phyloP scores from a whole-genome alignment of 2,329 filamentous ascomycete species.

The Neurospora crassa region DNA sequence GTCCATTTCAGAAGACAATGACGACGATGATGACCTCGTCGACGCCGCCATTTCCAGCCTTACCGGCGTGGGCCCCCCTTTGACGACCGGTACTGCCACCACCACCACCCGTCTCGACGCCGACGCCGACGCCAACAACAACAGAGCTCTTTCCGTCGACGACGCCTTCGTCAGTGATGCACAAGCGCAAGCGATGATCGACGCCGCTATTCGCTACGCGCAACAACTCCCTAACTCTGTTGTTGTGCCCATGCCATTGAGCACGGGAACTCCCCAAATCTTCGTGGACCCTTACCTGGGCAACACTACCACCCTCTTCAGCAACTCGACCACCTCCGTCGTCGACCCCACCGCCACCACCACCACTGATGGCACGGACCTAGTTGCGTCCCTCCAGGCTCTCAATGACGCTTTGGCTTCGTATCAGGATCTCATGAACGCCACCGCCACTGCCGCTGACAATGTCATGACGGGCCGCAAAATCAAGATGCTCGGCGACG shows the following conservation, averaged over 20 bases:
- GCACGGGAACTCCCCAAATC: neutral
- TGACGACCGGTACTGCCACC: neutral
- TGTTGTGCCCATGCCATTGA: neutral
- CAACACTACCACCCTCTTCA: neutral
- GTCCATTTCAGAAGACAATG: neutral
- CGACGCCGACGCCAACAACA: no score
- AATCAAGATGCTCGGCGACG: neutral
- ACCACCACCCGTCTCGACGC: no score
- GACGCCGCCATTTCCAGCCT: neutral
- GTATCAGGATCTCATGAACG: neutral
- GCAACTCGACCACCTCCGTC: neutral
- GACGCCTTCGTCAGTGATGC: conserved; percentile 23
- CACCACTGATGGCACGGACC: neutral
- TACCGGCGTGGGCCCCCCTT: neutral
- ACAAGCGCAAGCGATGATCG: conserved; percentile 1
- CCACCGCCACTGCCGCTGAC: conserved; percentile 24
- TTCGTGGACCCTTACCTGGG: neutral
- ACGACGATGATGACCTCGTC: neutral
- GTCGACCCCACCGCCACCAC: neutral
- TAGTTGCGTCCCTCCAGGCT: neutral
- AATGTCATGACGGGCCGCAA: neutral
- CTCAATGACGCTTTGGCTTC: neutral
- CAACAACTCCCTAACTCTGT: neutral
- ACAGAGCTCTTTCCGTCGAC: neutral
- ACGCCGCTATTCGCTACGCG: neutral